Evolutionary conservation across 495 filamentous ascomycete species (phyloP), one percentile per base, ranked within the genome.

Genomic region (Trichoderma virens): DNA sequence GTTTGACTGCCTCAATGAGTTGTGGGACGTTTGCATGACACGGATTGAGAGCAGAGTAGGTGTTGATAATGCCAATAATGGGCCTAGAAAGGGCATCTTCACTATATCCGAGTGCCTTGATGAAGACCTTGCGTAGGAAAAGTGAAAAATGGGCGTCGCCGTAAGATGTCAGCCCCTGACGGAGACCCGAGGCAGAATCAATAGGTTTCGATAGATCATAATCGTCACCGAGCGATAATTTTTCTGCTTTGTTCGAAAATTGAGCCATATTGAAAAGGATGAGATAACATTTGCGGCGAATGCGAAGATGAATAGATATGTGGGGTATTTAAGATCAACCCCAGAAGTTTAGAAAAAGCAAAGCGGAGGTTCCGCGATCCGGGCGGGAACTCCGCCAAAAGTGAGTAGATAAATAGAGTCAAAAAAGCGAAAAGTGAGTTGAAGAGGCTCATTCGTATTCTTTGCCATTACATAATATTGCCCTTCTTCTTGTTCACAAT

Each of bases 41-140:
- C 5, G 86, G 85, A 72, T 88, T 89, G 73, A 88, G 87, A 27
- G 78, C 75, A 0, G 86, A 89, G 66, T 78, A 80, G 0, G 86
- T 88, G 72, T 88, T 86, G 71, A 86, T 82, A 64, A 89, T 82
- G 25, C 86, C 86, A 27, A 89, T 76, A 62, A 88, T 85, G 2
- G 86, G 86, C 1, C 85, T 76, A 0, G 83, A 84, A 25, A 88
- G 82, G 0, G 86, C 82, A 66, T 87, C 86, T 69, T 88, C 86
- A 61, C 81, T 81, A 74, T 87, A 88, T 16, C 86, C 86, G 0
- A 88, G 74, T 1, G 85, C 84, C 68, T 89, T 89, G 74, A 89
- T 88, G 70, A 88, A 89, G 31, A 84, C 85, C 69, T 88, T 88
- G n/a, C 86, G 79, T 30, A 89, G 79, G 66, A 89, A 89, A 1